Conservation (phyloP, 2,329 filamentous ascomycete species). For the Fusarium mangiferae region DNA sequence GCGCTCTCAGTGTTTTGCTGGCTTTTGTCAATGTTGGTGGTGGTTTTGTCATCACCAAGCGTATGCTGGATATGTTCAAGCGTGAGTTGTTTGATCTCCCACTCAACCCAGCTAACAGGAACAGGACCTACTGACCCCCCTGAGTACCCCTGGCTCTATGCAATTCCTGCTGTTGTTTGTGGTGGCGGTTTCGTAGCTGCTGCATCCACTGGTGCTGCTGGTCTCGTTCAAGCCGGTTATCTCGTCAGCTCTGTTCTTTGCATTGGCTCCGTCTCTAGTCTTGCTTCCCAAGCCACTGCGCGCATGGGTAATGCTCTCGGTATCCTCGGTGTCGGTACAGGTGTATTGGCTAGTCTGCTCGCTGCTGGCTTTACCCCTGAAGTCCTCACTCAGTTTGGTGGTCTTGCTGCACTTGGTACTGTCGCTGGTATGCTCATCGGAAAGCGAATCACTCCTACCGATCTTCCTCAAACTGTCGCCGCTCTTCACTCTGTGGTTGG, state of each 20-base stretch:
- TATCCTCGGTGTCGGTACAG: constrained; percentile 84
- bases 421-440: constrained; percentile 79
- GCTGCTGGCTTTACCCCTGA: constrained; percentile 85
- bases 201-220: constrained; percentile 82
- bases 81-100: constrained; percentile 54
- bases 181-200: constrained; percentile 84
- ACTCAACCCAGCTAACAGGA: constrained; percentile 18
- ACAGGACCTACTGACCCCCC: constrained; percentile 82
- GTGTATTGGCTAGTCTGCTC: constrained; percentile 83
- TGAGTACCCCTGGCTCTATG: constrained; percentile 90
- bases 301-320: constrained; percentile 87
- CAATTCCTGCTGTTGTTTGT: constrained; percentile 79
- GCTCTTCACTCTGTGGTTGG: constrained; percentile 91
- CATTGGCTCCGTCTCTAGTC: constrained; percentile 82
- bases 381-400: constrained; percentile 82
- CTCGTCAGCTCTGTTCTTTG: constrained; percentile 86
- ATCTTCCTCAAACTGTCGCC: constrained; percentile 88
- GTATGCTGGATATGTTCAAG: constrained; percentile 94
- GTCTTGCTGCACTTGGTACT: constrained; percentile 76
- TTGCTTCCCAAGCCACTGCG: constrained; percentile 85
- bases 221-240: constrained; percentile 88
- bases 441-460: constrained; percentile 86
- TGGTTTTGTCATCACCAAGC: constrained; percentile 90
- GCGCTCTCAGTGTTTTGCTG: constrained; percentile 81
- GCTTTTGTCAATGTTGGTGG: constrained; percentile 91